phyloP scores from a whole-genome alignment of 2,329 filamentous ascomycete species.

The Claviceps digitariae region DNA sequence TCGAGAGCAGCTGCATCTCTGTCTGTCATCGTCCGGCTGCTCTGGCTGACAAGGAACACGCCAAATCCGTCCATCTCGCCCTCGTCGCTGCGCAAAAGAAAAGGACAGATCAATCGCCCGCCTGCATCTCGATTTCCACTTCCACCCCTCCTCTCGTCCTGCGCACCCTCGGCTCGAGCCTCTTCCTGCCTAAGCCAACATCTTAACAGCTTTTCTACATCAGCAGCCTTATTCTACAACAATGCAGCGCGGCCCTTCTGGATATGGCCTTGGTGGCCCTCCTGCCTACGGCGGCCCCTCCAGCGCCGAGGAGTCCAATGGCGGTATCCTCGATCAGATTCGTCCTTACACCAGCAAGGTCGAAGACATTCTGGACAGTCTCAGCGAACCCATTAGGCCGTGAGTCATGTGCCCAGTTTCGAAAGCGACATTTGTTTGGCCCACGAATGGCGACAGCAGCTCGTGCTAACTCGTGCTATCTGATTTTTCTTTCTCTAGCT shows the following conservation, averaged over 20 bases:
- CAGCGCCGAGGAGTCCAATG: conserved; percentile 42
- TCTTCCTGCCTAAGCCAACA: neutral
- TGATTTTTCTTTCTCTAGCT: conserved; percentile 44
- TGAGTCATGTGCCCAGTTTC: conserved; percentile 26
- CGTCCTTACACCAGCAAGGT: conserved; percentile 96
- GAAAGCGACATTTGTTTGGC: neutral
- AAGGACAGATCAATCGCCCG: neutral
- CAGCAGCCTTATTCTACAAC: neutral
- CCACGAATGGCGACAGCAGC: neutral
- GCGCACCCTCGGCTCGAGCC: neutral
- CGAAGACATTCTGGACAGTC: conserved; percentile 77
- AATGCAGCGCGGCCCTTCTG: conserved; percentile 50
- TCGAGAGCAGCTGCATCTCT: neutral
- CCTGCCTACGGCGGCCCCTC: conserved; percentile 50
- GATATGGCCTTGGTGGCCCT: conserved; percentile 70
- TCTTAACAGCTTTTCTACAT: neutral
- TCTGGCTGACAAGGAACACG: neutral
- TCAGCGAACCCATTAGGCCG: conserved; percentile 90
- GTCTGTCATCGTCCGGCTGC: neutral
- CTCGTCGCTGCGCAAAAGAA: neutral
- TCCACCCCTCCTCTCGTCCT: neutral
- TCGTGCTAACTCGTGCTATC: conserved; percentile 8
- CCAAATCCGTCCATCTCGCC: neutral
- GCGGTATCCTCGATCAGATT: conserved; percentile 59
- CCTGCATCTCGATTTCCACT: neutral